These are phyloP conservation scores for Eimeria necatrix DNA, from an alignment of 169 alveolate species.

Conservation along the genomic window DNA sequence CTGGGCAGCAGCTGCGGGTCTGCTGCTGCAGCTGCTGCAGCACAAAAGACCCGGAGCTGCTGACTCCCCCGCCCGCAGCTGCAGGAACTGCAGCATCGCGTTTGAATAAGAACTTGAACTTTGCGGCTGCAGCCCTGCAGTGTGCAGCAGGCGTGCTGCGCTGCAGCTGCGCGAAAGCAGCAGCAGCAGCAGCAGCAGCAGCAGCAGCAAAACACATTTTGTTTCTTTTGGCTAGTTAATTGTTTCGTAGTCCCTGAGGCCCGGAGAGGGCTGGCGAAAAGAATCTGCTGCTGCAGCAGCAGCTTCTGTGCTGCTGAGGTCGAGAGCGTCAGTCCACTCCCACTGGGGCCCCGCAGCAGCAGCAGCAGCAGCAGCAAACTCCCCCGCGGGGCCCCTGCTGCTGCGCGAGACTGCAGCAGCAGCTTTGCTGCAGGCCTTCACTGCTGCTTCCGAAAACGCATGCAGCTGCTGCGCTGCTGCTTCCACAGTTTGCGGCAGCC, in stretches of 20 bases:
- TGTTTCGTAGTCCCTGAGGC: constrained; percentile 64
- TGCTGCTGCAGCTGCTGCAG: too few relatives aligned
- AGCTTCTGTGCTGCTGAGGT: not conserved
- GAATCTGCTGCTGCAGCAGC: not conserved
- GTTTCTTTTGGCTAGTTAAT: not conserved
- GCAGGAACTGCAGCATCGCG: too few relatives aligned
- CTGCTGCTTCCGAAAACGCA: constrained; percentile 5
- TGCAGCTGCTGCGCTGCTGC: constrained; percentile 2
- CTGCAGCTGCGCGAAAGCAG: not conserved
- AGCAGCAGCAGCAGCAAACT: not conserved
- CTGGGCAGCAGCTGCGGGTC: not conserved
- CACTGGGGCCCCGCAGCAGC: not conserved
- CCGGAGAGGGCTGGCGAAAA: not conserved
- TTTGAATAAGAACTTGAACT: too few relatives aligned
- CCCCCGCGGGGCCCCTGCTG: constrained; percentile 16
- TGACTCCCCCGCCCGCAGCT: too few relatives aligned
- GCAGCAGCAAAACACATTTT: not conserved
- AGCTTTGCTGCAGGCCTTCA: not conserved
- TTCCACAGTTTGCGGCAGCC: constrained; percentile 58
- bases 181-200: not conserved
- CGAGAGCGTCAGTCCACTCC: constrained; percentile 57
- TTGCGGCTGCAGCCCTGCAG: too few relatives aligned
- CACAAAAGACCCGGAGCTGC: too few relatives aligned
- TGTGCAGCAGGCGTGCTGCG: too few relatives aligned
- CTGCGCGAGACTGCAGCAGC: not conserved